Conservation (phyloP, 2,329 filamentous ascomycete species). For the Clarireedia sp. region DNA sequence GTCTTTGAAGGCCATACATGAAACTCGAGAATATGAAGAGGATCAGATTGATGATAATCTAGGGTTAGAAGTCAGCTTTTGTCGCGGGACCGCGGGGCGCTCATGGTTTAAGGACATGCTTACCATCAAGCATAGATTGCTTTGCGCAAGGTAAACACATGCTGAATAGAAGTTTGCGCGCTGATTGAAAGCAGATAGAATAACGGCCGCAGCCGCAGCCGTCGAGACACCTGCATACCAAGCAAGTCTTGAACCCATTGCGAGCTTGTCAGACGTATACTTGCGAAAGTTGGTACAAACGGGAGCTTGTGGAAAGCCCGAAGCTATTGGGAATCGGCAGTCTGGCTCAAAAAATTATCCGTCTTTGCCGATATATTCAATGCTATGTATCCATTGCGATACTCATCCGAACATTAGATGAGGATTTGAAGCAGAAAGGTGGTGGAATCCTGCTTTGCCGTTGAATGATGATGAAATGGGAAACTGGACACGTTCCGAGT, state of each 20-base stretch:
- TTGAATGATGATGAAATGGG: background rate
- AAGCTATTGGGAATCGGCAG: background rate
- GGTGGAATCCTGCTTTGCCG: background rate
- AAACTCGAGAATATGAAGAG: conserved; percentile 73
- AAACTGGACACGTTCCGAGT: conserved; percentile 8
- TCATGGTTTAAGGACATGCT: conserved; percentile 21
- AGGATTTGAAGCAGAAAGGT: no score
- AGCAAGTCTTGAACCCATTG: conserved; percentile 33
- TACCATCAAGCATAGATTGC: conserved; percentile 90
- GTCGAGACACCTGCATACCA: conserved; percentile 57
- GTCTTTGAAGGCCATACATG: conserved; percentile 78
- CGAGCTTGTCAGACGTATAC: background rate
- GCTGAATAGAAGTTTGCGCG: conserved; percentile 97
- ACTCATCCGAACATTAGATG: background rate
- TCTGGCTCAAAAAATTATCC: background rate
- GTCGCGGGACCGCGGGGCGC: conserved; percentile 5
- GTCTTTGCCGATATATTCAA: background rate
- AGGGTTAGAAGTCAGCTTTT: background rate
- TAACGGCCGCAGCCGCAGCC: conserved; percentile 72
- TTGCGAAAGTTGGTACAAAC: background rate
- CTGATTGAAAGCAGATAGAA: conserved; percentile 87
- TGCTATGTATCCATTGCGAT: background rate
- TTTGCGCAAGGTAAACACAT: conserved; percentile 93
- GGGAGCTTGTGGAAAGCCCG: background rate
- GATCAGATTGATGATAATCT: conserved; percentile 88